These are phyloP conservation scores for Noccaea caerulescens DNA, from an alignment of 345 rosid species.

Conservation along the genomic window DNA sequence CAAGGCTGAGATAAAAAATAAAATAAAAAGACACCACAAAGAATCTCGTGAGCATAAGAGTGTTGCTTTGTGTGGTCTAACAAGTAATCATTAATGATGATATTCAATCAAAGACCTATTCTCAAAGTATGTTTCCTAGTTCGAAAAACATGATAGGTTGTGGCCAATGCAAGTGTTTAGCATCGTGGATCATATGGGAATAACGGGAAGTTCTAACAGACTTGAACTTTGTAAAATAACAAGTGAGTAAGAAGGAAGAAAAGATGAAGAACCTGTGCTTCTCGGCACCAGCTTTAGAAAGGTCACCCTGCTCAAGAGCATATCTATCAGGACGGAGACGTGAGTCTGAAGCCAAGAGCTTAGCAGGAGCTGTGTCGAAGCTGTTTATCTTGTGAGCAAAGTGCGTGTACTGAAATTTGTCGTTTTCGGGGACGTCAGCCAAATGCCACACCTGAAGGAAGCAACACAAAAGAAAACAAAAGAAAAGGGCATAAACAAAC, in stretches of 20 bases:
- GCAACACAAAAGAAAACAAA: not conserved
- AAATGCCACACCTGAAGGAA: slow-evolving; percentile 73
- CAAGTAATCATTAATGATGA: not conserved
- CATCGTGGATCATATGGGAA: not conserved
- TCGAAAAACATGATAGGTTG: not conserved
- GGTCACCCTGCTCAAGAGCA: slow-evolving; percentile 78
- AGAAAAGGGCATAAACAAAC: not conserved
- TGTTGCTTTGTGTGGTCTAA: slow-evolving; percentile 2
- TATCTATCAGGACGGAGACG: slow-evolving; percentile 82
- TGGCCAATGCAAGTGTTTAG: not conserved
- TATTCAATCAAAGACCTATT: slow-evolving; percentile 3
- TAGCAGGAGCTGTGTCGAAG: slow-evolving; percentile 76
- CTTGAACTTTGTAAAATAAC: not conserved
- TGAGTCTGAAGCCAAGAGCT: slow-evolving; percentile 78
- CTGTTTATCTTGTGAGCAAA: slow-evolving; percentile 87
- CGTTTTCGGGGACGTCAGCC: slow-evolving; percentile 74
- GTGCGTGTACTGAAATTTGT: slow-evolving; percentile 70
- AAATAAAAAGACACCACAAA: not conserved
- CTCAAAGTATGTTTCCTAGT: slow-evolving; percentile 1
- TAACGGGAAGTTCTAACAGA: not conserved
- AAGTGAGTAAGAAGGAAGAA: slow-evolving; percentile 9
- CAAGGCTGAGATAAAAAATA: slow-evolving; percentile 51
- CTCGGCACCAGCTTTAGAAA: slow-evolving; percentile 68
- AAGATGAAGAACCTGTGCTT: slow-evolving; percentile 63
- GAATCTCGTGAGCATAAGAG: slow-evolving; percentile 27